Evolutionary conservation across 192 early-diverging fungal genomes (phyloP).

Genomic region (Backusella parvicylindrica): DNA sequence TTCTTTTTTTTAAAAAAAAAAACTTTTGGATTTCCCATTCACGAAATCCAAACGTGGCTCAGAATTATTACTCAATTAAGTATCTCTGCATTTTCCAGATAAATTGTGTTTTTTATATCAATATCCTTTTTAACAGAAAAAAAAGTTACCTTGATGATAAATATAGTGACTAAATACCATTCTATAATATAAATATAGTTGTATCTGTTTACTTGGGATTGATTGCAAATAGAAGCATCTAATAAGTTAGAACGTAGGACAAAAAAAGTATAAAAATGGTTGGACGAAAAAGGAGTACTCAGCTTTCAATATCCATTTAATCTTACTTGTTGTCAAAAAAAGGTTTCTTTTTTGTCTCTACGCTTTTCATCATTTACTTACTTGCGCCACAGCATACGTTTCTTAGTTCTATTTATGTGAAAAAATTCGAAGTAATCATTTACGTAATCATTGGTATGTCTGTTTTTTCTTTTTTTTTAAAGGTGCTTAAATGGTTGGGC

Average conservation of each 20-base stretch:
- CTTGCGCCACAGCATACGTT: neutral
- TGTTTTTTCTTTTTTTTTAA: too few species aligned
- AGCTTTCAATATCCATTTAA: neutral
- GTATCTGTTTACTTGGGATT: neutral
- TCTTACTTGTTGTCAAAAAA: neutral
- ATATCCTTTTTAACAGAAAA: neutral
- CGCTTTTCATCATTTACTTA: neutral
- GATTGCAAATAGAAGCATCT: neutral
- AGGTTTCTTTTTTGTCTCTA: neutral
- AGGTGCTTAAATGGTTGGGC: too few species aligned
- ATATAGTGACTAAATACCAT: neutral
- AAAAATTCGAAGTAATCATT: too few species aligned
- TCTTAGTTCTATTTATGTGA: too few species aligned
- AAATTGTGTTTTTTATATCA: neutral
- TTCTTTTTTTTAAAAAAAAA: neutral
- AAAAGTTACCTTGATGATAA: neutral
- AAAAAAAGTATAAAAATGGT: neutral
- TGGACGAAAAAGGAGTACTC: neutral
- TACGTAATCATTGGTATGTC: too few species aligned
- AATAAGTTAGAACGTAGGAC: neutral
- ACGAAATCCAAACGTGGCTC: neutral
- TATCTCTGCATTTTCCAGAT: neutral
- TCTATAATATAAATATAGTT: neutral
- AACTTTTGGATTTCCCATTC: neutral
- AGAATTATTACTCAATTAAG: neutral